Percentiles rank a stretch among this genome's conserved stretches.
Conservation (phyloP, 2,329 filamentous ascomycete species). For the Emergomyces africanus region DNA sequence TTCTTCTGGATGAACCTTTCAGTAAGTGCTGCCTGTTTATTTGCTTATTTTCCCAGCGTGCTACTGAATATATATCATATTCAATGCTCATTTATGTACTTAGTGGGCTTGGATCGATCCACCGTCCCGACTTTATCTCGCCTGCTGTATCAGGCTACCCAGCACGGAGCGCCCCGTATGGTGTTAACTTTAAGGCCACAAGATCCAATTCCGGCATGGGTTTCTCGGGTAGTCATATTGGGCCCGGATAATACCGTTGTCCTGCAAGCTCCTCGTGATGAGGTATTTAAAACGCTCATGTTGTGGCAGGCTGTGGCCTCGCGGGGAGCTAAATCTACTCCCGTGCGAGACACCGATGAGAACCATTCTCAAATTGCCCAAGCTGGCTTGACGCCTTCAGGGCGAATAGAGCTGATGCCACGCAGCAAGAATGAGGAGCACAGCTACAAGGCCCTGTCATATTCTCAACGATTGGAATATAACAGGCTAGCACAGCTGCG, state of each 20-base stretch:
- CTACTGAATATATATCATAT: neutral
- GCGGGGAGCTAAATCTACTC: neutral
- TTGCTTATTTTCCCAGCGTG: neutral
- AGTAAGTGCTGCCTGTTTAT: constrained; percentile 33
- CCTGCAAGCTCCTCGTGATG: constrained; percentile 51
- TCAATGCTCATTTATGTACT: constrained; percentile 3
- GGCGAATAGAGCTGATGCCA: constrained; percentile 17
- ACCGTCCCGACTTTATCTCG: constrained; percentile 60
- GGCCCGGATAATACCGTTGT: constrained; percentile 53
- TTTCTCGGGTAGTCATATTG: constrained; percentile 69
- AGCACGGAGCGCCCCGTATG: constrained; percentile 54
- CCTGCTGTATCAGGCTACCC: constrained; percentile 56
- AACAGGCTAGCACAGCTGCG: constrained; percentile 1
- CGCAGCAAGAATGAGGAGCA: constrained; percentile 4
- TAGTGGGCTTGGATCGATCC: constrained; percentile 77
- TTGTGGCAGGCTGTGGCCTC: constrained; percentile 18
- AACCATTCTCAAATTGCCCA: constrained; percentile 7
- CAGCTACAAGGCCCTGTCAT: neutral
- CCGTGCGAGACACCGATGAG: constrained; percentile 10
- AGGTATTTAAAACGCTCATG: constrained; percentile 38
- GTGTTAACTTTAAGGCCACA: constrained; percentile 71
- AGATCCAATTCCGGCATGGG: constrained; percentile 79
- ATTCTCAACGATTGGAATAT: constrained; percentile 7
- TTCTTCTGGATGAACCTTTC: constrained; percentile 87
- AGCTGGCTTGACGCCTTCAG: constrained; percentile 8